Evolutionary conservation across 2,329 filamentous ascomycete genomes (phyloP).

Genomic region (Aphanoascus verrucosus): DNA sequence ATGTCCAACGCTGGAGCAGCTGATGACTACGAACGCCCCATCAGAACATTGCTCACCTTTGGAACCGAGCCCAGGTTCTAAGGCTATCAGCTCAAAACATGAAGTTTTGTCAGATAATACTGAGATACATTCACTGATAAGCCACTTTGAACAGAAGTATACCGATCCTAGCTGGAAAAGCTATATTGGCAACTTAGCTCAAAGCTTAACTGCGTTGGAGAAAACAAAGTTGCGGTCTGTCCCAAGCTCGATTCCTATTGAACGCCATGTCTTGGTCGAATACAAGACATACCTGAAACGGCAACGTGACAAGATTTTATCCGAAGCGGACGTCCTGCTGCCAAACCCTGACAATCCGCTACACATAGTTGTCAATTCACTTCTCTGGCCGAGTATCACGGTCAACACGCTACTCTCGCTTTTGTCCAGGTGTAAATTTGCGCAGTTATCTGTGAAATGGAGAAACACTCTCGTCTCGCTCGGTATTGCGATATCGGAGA

Average conservation of each 20-base stretch:
- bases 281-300: neutral
- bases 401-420: neutral
- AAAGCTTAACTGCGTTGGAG: neutral
- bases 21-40: neutral
- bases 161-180: neutral
- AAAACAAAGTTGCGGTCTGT: neutral
- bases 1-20: neutral
- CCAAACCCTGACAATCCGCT: neutral
- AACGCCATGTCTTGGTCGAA: neutral
- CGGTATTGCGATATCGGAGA: neutral
- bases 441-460: neutral
- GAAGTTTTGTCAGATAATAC: neutral
- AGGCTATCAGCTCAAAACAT: neutral
- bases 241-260: neutral
- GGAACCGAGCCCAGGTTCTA: neutral
- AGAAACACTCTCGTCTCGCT: neutral
- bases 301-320: neutral
- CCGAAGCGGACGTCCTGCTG: neutral
- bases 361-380: neutral
- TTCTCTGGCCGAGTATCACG: constrained; percentile 7
- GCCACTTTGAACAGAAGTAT: neutral
- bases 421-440: neutral
- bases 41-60: neutral
- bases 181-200: neutral
- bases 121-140: neutral